Evolutionary conservation across 352 stramenopile genomes (phyloP).

Genomic region (Phytophthora macrochlamydospora): DNA sequence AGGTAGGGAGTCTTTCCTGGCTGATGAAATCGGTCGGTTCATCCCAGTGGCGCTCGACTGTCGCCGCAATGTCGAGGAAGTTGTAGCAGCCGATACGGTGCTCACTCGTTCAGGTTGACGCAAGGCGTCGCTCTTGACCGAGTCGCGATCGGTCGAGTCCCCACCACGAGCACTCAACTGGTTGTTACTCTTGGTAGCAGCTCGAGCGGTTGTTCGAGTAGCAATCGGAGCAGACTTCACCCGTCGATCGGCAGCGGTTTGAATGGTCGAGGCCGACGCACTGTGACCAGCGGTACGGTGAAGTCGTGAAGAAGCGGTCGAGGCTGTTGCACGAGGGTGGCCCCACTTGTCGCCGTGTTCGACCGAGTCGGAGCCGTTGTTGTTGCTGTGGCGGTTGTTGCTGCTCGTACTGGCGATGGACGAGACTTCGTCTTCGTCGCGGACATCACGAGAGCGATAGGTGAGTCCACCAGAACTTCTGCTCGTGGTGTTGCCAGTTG

Average conservation of each 20-base stretch:
- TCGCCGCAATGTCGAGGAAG: slow-evolving; percentile 25
- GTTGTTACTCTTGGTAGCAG: slow-evolving; percentile 28
- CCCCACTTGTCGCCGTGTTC: slow-evolving; percentile 56
- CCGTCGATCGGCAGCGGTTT: slow-evolving; percentile 14
- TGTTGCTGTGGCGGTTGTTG: slow-evolving; percentile 42
- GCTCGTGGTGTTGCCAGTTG: slow-evolving; percentile 7
- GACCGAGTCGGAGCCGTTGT: slow-evolving; percentile 32
- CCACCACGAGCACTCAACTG: slow-evolving; percentile 27
- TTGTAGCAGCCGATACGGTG: slow-evolving; percentile 23
- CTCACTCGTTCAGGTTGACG: slow-evolving; percentile 33
- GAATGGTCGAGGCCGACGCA: slow-evolving; percentile 43
- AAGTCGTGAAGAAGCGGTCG: slow-evolving; percentile 35
- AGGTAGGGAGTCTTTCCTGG: slow-evolving; percentile 55
- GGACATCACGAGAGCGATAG: slow-evolving; percentile 28
- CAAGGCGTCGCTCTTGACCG: slow-evolving; percentile 38
- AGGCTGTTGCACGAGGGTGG: slow-evolving; percentile 39
- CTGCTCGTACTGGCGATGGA: slow-evolving; percentile 27
- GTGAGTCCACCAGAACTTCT: slow-evolving; percentile 18
- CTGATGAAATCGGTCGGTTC: slow-evolving; percentile 21
- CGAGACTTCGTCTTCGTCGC: slow-evolving; percentile 38
- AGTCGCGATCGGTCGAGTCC: slow-evolving; percentile 28
- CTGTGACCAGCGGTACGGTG: slow-evolving; percentile 36
- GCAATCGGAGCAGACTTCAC: slow-evolving; percentile 31
- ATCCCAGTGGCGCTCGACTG: slow-evolving; percentile 12
- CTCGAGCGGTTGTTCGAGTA: slow-evolving; percentile 18